phyloP scores from a whole-genome alignment of 1,139 yeast species.

The Fermentozyma sake region DNA sequence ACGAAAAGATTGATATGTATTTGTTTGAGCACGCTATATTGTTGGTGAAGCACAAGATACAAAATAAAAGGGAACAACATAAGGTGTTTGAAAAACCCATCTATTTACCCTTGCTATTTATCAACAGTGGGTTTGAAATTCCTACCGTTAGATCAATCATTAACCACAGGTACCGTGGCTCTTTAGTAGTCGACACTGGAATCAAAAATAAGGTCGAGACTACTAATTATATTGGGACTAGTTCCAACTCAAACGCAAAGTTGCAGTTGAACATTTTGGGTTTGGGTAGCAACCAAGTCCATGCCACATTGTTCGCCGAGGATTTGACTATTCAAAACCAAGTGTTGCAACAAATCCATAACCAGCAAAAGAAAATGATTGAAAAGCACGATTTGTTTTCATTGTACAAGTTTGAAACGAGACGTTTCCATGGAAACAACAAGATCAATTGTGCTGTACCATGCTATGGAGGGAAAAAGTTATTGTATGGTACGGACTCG shows the following conservation, averaged over 20 bases:
- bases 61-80: conserved; percentile 86
- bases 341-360: conserved; percentile 71
- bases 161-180: conserved; percentile 30
- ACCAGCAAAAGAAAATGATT: conserved; percentile 72
- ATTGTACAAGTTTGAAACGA: conserved; percentile 65
- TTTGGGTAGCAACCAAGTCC: conserved; percentile 42
- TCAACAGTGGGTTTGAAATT: conserved; percentile 73
- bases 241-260: conserved; percentile 23
- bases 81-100: conserved; percentile 92
- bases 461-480: conserved; percentile 89
- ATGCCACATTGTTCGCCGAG: conserved; percentile 43
- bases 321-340: conserved; percentile 67
- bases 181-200: conserved; percentile 36
- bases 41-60: conserved; percentile 80
- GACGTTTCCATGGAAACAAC: conserved; percentile 64
- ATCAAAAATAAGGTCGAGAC: conserved; percentile 28
- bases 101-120: conserved; percentile 77
- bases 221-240: conserved; percentile 19
- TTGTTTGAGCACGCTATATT: conserved; percentile 84
- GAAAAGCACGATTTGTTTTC: conserved; percentile 78
- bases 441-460: conserved; percentile 91
- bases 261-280: conserved; percentile 49
- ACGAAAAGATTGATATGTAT: conserved; percentile 79
- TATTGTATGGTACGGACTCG: conserved; percentile 85
- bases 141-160: conserved; percentile 55